Base-by-base conservation (phyloP, 2,329 filamentous ascomycete genomes). In the Hypocrella siamensis region DNA sequence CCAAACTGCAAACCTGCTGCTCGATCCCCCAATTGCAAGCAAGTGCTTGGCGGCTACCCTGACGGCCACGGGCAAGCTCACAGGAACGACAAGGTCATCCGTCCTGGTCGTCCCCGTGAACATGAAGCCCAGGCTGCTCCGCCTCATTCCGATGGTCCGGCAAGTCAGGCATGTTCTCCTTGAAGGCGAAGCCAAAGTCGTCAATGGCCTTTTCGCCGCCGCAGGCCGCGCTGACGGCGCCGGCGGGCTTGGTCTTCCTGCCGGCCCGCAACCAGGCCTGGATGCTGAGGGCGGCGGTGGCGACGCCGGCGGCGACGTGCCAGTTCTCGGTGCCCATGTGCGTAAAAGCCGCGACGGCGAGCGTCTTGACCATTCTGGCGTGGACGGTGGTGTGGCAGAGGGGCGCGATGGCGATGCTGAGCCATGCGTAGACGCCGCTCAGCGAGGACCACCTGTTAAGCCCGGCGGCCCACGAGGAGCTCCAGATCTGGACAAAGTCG, bases 341-440 rank as follows among this genome's bases (percentile, higher is more conserved):
- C 38, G 63, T 53, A 26, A 61, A 48, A 4, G 54, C 57, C 7
- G 55, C 48, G 11, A 58, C 54, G 18, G 63, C 47, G 36, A 63
- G 46, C 22, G 56, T 61, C 50, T 60, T 64, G 38, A 63, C 52
- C 32, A 63, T 62, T 12, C 60, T 52, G 17, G 56, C 57, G 17
- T 58, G 55, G 2, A 56, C 47, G 10, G 51, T 51, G 4, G 45
- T 42, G 28, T 59, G 51, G 26, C 55, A 56, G 22, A 52, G 48
- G 7, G 60, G 53, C 12, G 56, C 48, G 8, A 66, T 45, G 7
- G 56, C 52, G 29, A 66, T 38, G 38, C 61, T 48, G 17, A 64
- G 46, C 65, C 64, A 69, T 31, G 56, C 47, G 33, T 63, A 63
- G 11, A 70, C 55, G 19, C 65, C 65, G 11, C 65, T 48, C 17